These are phyloP conservation scores for Mortierella sp. DNA, from an alignment of 371 early-diverging fungal species.

Conservation along the genomic window DNA sequence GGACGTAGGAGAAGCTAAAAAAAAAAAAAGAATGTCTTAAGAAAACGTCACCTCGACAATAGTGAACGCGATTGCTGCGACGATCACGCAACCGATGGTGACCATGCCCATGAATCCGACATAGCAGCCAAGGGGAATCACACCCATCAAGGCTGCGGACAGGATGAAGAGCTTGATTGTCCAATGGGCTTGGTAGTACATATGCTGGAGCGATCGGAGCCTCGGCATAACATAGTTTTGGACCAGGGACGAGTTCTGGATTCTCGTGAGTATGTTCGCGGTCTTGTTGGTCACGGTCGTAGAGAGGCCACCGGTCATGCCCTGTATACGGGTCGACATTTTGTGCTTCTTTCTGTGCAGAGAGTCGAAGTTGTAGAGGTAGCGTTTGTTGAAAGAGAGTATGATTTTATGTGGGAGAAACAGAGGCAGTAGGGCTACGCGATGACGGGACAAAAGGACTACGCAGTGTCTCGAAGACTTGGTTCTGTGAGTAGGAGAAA, in stretches of 20 bases:
- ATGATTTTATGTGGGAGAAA: not conserved
- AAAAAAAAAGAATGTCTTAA: too few species aligned
- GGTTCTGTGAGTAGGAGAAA: too few species aligned
- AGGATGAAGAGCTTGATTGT: slow-evolving; percentile 1
- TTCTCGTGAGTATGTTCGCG: not conserved
- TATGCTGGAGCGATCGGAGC: not conserved
- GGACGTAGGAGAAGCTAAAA: too few species aligned
- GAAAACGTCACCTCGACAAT: slow-evolving; percentile 35
- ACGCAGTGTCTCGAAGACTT: too few species aligned
- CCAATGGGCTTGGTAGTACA: slow-evolving; percentile 5
- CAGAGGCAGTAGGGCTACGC: too few species aligned
- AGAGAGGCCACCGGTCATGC: not conserved
- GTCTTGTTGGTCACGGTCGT: not conserved
- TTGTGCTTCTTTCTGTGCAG: not conserved
- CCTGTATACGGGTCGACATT: not conserved
- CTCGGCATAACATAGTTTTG: not conserved
- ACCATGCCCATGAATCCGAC: slow-evolving; percentile 28
- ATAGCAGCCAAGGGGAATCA: slow-evolving; percentile 24
- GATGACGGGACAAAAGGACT: too few species aligned
- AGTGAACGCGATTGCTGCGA: slow-evolving; percentile 21
- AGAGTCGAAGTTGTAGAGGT: too few species aligned
- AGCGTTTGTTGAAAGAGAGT: not conserved
- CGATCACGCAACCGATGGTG: slow-evolving; percentile 15
- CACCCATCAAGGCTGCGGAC: slow-evolving; percentile 8
- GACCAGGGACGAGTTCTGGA: slow-evolving; percentile 7